These are phyloP conservation scores for Lepidium africanum DNA, from an alignment of 345 rosid genomes.

Conservation along the genomic window DNA sequence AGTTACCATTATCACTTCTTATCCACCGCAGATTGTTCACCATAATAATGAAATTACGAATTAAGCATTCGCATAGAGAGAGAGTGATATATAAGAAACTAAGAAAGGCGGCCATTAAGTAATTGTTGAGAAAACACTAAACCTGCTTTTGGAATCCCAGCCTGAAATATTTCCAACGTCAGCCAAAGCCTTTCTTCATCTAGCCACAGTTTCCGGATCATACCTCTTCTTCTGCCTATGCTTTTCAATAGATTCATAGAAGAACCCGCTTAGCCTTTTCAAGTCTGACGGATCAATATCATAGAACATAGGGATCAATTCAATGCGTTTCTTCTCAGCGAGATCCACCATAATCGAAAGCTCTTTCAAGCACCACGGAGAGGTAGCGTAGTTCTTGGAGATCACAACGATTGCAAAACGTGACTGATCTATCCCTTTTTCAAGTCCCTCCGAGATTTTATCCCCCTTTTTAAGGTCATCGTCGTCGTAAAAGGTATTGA, in stretches of 20 bases:
- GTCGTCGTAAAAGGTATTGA: conserved; percentile 3
- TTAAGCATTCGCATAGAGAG: background rate
- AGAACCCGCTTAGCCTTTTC: background rate
- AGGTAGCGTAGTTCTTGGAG: background rate
- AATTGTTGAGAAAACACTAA: background rate
- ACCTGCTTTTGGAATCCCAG: conserved; percentile 19
- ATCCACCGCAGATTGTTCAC: background rate
- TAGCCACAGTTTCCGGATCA: background rate
- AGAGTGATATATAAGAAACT: background rate
- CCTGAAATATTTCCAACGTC: conserved; percentile 10
- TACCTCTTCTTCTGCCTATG: background rate
- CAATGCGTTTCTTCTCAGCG: background rate
- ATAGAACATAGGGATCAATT: conserved; percentile 8
- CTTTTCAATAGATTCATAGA: background rate
- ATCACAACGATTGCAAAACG: conserved; percentile 3
- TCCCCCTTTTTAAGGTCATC: background rate
- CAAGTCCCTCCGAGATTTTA: background rate
- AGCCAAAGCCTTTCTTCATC: conserved; percentile 2
- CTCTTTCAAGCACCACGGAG: conserved; percentile 21
- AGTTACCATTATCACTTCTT: background rate
- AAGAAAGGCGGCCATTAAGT: background rate
- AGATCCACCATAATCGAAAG: background rate
- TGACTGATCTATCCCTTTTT: conserved; percentile 1
- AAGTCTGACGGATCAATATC: conserved; percentile 3
- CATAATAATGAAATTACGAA: background rate